Evolutionary conservation across 2,329 filamentous ascomycete genomes (phyloP), one percentile per base, ranked within the genome.

Genomic region (Fusarium sp.): DNA sequence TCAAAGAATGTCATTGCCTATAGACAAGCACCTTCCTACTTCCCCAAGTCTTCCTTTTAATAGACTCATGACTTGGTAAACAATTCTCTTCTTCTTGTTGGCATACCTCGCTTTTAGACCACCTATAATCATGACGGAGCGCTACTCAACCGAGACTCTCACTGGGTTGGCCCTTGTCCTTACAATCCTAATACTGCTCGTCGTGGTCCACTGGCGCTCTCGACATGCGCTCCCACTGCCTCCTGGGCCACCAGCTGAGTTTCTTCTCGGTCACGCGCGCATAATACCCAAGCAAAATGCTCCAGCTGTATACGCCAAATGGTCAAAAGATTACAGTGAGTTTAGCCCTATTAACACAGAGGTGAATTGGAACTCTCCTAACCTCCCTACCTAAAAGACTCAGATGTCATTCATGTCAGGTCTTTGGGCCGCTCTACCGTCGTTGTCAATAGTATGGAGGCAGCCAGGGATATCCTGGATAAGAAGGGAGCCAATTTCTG

Each of bases 391-490:
- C 14, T 42, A 44, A 5, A 62, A 77, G 75, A 72, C 21, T 78
- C 76, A 13, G 77, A 79, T 59, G 58, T 79, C 7, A 78, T 79
- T 24, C 69, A 77, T 43, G 67, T 77, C 31, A 72, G 69, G 34
- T 73, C 75, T 9, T 55, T 79, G 7, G 76, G 76, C 19, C 77
- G 74, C 38, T 76, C 75, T 54, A 77, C 75, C 24, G 62, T 76
- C 19, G 68, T 76, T 8, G 73, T 76, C 14, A 76, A 76, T 50
- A 76, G 72, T 42, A 57, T 62, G 15, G 31, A 70, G 17, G 71
- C 78, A 5, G 82, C 83, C 26, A 75, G 73, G 31, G 82, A 83
- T n/a, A 71, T 85, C 10, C 75, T 85, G 9, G 80, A 83, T 43
- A 80, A 79, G 56, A 77, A 80, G 38, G 82, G 82, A 3, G 76